phyloP scores from a whole-genome alignment of 163 green algal genomes.

The Volvox carteri region DNA sequence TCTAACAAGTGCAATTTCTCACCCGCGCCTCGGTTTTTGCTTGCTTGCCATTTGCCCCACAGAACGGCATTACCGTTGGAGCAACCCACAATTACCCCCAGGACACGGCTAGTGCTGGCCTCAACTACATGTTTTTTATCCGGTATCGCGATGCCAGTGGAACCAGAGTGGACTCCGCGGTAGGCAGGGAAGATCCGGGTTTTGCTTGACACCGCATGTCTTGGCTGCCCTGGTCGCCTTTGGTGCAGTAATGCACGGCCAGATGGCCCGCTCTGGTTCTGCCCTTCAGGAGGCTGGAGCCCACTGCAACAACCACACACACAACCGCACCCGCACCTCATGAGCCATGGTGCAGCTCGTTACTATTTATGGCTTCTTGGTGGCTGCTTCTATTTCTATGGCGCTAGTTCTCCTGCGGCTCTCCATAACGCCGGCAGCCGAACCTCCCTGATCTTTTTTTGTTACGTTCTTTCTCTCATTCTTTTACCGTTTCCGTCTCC shows the following conservation, averaged over 20 bases:
- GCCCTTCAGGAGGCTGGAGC: neutral
- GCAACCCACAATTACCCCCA: neutral
- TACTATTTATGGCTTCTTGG: no score
- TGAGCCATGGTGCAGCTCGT: neutral
- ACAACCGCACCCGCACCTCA: neutral
- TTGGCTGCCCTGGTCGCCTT: no score
- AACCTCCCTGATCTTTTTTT: no score
- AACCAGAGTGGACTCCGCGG: neutral
- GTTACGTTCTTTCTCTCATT: neutral
- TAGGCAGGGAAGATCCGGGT: neutral
- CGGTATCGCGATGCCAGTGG: neutral
- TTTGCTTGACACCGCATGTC: no score
- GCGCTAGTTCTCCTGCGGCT: no score
- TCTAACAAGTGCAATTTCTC: neutral
- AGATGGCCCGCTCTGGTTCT: neutral
- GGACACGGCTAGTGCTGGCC: neutral
- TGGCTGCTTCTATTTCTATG: no score
- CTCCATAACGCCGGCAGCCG: no score
- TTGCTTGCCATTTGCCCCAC: neutral
- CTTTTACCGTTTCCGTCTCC: neutral
- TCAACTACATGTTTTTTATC: neutral
- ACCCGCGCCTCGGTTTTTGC: neutral
- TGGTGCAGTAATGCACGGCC: neutral
- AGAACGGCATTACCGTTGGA: neutral
- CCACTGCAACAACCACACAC: neutral